phyloP scores from a whole-genome alignment of 1,139 yeast species.

The Komagataea norvegica region DNA sequence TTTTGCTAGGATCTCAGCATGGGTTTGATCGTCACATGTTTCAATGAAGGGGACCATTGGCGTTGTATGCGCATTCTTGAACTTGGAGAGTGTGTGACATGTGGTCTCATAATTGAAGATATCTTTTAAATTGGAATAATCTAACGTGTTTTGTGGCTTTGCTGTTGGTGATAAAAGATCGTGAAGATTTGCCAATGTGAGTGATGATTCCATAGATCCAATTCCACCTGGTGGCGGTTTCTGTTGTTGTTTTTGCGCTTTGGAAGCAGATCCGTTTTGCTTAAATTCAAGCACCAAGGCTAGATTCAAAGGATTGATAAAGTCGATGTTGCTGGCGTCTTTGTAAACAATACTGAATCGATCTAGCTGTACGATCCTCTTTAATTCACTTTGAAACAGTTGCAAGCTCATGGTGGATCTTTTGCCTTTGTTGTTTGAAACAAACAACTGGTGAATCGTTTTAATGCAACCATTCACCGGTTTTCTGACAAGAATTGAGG shows the following conservation, averaged over 20 bases:
- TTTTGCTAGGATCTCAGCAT: slow-evolving; percentile 32
- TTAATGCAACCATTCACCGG: slow-evolving; percentile 17
- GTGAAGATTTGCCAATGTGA: slow-evolving; percentile 5
- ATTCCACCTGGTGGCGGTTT: background rate
- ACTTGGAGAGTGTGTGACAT: slow-evolving; percentile 34
- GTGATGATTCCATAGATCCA: slow-evolving; percentile 3
- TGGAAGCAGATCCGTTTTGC: no score
- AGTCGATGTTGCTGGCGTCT: slow-evolving; percentile 15
- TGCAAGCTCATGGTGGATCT: background rate
- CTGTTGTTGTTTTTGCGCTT: background rate
- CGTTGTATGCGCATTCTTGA: slow-evolving; percentile 38
- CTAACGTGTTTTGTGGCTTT: slow-evolving; percentile 7
- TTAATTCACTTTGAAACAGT: slow-evolving; percentile 10
- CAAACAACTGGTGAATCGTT: slow-evolving; percentile 16
- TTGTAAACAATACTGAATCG: slow-evolving; percentile 5
- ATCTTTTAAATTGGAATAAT: slow-evolving; percentile 17
- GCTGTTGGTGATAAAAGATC: slow-evolving; percentile 6
- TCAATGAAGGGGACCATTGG: slow-evolving; percentile 42
- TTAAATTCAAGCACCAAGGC: slow-evolving; percentile 15
- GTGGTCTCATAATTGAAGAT: slow-evolving; percentile 25
- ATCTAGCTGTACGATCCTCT: slow-evolving; percentile 12
- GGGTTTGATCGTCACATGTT: slow-evolving; percentile 47
- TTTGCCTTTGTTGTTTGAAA: slow-evolving; percentile 2
- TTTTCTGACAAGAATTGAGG: slow-evolving; percentile 8
- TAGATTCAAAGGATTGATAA: slow-evolving; percentile 26